Conservation (phyloP, 148 eudicot genomes). For the Dianthus caryophyllus region DNA sequence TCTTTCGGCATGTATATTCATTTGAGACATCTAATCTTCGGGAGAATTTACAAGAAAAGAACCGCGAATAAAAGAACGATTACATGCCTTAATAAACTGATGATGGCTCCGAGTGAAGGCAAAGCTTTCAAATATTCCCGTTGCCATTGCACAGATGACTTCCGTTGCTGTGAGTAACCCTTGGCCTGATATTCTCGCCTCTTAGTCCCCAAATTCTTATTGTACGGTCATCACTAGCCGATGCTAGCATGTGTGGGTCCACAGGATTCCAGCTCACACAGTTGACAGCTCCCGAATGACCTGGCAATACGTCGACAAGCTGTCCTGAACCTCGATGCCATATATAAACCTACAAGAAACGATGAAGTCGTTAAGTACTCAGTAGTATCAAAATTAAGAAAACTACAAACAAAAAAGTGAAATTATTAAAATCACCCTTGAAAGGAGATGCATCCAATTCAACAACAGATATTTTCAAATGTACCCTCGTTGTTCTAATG, state of each 20-base stretch:
- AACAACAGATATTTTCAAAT: not conserved
- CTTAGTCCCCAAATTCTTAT: constrained; percentile 79
- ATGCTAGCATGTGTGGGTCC: constrained; percentile 78
- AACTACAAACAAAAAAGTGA: no score
- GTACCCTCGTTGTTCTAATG: no score
- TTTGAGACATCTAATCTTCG: constrained; percentile 8
- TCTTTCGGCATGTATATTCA: constrained; percentile 26
- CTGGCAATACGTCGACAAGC: constrained; percentile 51
- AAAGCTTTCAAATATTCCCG: constrained; percentile 21
- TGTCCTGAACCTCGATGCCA: constrained; percentile 79
- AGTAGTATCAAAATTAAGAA: no score
- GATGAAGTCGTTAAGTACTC: not conserved
- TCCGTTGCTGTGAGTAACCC: constrained; percentile 50
- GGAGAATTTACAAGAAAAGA: constrained; percentile 22
- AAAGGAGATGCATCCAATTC: not conserved
- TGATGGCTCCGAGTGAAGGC: constrained; percentile 4
- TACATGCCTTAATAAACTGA: constrained; percentile 18
- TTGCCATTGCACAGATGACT: constrained; percentile 29
- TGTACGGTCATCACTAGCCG: constrained; percentile 84
- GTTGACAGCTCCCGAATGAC: constrained; percentile 79
- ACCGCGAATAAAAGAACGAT: constrained; percentile 17
- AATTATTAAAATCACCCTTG: no score
- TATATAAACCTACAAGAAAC: constrained; percentile 59
- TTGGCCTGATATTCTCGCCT: constrained; percentile 29
- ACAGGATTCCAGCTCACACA: constrained; percentile 88